Base-by-base conservation (phyloP, 2,329 filamentous ascomycete species). In the Diaporthe citriasiana region DNA sequence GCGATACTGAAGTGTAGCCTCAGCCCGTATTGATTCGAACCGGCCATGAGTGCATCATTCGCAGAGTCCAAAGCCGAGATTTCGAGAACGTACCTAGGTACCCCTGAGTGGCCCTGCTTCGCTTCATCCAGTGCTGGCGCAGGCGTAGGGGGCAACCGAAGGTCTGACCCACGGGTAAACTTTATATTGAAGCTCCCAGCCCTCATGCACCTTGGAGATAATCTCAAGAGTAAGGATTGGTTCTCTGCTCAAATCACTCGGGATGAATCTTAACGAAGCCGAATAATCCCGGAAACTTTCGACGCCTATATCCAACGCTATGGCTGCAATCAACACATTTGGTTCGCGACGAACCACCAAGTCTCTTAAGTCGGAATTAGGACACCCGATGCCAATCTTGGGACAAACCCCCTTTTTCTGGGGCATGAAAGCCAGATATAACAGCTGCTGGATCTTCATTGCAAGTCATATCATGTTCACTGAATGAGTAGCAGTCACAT, bases 141-240 rank as follows among this genome's bases (percentile, higher is more conserved):
- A n/a, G n/a, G n/a, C n/a, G n/a, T n/a, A n/a, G n/a, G n/a, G n/a
- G n/a, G n/a, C n/a, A n/a, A n/a, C n/a, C n/a, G n/a, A n/a, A n/a
- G n/a, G n/a, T n/a, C n/a, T n/a, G n/a, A n/a, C n/a, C n/a, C n/a
- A n/a, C n/a, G n/a, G n/a, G n/a, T 9, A 12, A 66, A 66, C 60
- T 66, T 66, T 66, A 38, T 50, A 27, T 27, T 12, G 38, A 66
- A 66, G 42, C 42, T 50, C 51, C 60, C 30, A 38, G 13, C 8
- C n/a, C 45, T n/a, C 5, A n/a, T 17, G 45, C 9, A 35, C 30
- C 6, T 35, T 15, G 19, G n/a, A 25, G 45, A 25, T 35, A 51
- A 51, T 8, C 27, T 45, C 19, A 13, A 17, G 4, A 19, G 51
- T 19, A 13, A 25, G 45, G 42, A 66, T 66, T 51, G 45, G 45